Evolutionary conservation across 441 rosid genomes (phyloP).

Genomic region (Metrosideros polymorpha): DNA sequence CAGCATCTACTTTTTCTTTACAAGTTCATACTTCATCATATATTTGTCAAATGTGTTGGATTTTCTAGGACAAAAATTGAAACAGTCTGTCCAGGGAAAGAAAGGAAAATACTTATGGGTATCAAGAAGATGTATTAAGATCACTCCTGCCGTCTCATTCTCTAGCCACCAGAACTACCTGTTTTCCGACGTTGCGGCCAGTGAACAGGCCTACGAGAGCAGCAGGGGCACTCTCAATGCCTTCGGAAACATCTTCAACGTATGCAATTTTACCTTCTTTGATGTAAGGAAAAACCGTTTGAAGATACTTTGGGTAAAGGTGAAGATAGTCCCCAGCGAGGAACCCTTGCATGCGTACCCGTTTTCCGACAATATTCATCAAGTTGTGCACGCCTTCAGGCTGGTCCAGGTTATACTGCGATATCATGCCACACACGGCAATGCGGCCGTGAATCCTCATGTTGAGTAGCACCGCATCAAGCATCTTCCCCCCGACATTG

Average conservation of each 20-base stretch:
- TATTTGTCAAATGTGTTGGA: background rate
- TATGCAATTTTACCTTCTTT: constrained; percentile 25
- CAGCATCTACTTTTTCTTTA: background rate
- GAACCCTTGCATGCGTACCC: constrained; percentile 31
- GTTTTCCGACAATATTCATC: constrained; percentile 2
- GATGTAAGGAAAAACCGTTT: constrained; percentile 21
- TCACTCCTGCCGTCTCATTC: constrained; percentile 6
- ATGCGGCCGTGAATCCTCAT: constrained; percentile 20
- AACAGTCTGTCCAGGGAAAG: background rate
- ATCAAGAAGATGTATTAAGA: background rate
- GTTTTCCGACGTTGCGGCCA: constrained; percentile 35
- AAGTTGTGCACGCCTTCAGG: constrained; percentile 23
- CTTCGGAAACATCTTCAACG: constrained; percentile 33
- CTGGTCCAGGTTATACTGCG: constrained; percentile 25
- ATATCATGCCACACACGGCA: constrained; percentile 33
- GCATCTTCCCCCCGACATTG: constrained; percentile 29
- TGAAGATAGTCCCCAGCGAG: constrained; percentile 8
- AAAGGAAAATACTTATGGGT: background rate
- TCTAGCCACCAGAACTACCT: constrained; percentile 24
- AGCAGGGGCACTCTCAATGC: constrained; percentile 30
- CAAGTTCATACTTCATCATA: background rate
- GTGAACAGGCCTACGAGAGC: constrained; percentile 31
- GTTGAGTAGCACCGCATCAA: constrained; percentile 14
- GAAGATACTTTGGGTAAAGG: constrained; percentile 21
- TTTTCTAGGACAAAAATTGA: background rate